These are phyloP conservation scores for Diaporthe batatas DNA, from an alignment of 2,329 filamentous ascomycete species.

Conservation along the genomic window DNA sequence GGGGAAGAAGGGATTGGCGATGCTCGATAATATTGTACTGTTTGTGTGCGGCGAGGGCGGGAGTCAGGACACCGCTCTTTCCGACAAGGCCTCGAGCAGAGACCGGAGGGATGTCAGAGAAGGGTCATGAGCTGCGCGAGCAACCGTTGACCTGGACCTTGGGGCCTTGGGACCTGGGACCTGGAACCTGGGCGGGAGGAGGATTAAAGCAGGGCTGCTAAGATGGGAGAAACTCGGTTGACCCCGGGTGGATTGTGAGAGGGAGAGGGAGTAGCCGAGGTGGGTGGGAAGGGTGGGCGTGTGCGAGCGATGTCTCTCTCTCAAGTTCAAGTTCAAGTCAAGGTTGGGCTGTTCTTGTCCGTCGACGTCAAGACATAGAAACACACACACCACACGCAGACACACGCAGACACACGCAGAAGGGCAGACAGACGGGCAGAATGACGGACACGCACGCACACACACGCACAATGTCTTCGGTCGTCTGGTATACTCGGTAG, in stretches of 20 bases:
- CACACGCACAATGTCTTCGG: conserved; percentile 34
- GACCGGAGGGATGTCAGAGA: conserved; percentile 53
- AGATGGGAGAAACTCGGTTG: conserved; percentile 40
- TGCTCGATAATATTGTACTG: conserved; percentile 62
- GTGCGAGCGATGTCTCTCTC: neutral
- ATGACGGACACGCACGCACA: too few species aligned
- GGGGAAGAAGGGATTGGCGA: conserved; percentile 52
- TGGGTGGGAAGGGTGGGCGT: neutral
- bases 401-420: conserved; percentile 13
- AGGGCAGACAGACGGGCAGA: too few species aligned
- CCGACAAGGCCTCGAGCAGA: conserved; percentile 48
- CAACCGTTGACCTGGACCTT: conserved; percentile 45
- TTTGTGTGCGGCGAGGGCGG: conserved; percentile 51
- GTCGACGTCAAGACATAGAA: conserved; percentile 18
- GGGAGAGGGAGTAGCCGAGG: conserved; percentile 11
- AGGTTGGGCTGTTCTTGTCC: conserved; percentile 29
- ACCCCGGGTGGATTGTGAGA: conserved; percentile 29
- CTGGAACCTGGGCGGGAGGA: conserved; percentile 49
- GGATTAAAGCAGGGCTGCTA: conserved; percentile 42
- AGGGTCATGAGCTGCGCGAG: conserved; percentile 47
- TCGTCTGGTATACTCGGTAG: conserved; percentile 13
- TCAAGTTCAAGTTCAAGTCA: conserved; percentile 23
- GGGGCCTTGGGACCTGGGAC: conserved; percentile 2
- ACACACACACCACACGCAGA: neutral
- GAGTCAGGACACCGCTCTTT: conserved; percentile 62